phyloP scores from a whole-genome alignment of 768 basidiomycete genomes.

The Suillus discolor region DNA sequence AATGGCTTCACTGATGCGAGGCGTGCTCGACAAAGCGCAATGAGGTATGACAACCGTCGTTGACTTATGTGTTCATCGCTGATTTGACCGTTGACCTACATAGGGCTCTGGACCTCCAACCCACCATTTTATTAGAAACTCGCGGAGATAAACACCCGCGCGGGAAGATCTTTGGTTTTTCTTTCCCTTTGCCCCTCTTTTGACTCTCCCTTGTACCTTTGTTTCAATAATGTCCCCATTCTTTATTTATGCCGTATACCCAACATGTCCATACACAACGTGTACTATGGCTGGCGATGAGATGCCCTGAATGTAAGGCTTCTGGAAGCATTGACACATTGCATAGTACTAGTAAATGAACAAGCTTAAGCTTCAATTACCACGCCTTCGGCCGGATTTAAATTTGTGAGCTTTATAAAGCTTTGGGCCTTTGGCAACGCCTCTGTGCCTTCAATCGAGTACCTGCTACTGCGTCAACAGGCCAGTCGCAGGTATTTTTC shows the following conservation, averaged over 20 bases:
- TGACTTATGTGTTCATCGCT: not conserved
- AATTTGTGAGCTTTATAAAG: conserved; percentile 15
- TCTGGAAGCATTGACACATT: not conserved
- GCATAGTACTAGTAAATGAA: conserved; percentile 4
- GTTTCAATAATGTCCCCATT: not conserved
- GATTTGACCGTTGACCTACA: not conserved
- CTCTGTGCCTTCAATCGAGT: conserved; percentile 18
- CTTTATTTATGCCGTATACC: conserved; percentile 10
- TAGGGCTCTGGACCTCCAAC: conserved; percentile 29
- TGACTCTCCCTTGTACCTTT: conserved; percentile 16
- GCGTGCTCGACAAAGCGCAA: conserved; percentile 27
- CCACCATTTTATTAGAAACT: conserved; percentile 28
- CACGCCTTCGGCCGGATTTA: conserved; percentile 26
- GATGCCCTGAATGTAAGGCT: not conserved
- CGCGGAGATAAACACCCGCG: conserved; percentile 4
- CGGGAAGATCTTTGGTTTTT: conserved; percentile 16
- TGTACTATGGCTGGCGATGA: not conserved
- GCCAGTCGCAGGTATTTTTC: conserved; percentile 7
- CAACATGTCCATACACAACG: not conserved
- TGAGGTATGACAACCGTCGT: conserved; percentile 18
- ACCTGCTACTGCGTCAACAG: conserved; percentile 13
- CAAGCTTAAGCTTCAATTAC: conserved; percentile 7
- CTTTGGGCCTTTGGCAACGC: conserved; percentile 16
- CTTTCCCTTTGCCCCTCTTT: conserved; percentile 23
- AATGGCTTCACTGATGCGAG: conserved; percentile 18